Base-by-base conservation (phyloP, 331 rosid species). In the Cydonia oblonga region DNA sequence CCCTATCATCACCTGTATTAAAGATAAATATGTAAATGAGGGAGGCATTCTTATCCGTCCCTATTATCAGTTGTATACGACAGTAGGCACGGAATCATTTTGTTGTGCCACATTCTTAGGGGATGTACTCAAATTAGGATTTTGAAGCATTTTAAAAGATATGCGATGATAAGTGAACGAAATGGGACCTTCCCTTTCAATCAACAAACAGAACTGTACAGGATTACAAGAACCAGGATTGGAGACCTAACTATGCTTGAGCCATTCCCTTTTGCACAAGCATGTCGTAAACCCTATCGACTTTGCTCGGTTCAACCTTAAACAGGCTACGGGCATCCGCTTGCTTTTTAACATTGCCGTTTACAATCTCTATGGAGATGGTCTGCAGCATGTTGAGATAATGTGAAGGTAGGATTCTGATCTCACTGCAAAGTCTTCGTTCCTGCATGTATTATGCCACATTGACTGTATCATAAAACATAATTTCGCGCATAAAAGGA, bases 211-310 rank as follows among this genome's bases (percentile, higher is more conserved):
- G 3, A 20, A 42, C 68, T 75, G 66, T 82, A 65, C 72, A 78
- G 9, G 53, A 25, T 32, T 28, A 23, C 33, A 28, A 42, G 32
- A 42, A 58, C 7, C 19, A 61, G 40, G 40, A 73, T 38, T 51
- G 71, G 66, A 33, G 6, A 65, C 61, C 7, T 26, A 64, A 66
- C 81, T 76, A 76, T 64, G 79, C 66, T 78, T 72, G 62, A 46
- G 79, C 75, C 77, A 76, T 49, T 49, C 96, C 96, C 67, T 90
- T 92, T 35, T 72, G 38, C 73, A 86, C 69, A 71, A 92, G 88
- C 90, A 88, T 84, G 32, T 92, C 93, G 42, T 87, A 92, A 32
- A 92, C 89, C 75, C 78, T 87, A 75, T 90, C 98, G 15, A 92
- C 85, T 88, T 90, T 92, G 77, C 81, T 80, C 11, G 93, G 85